These are phyloP conservation scores for Aspergillus sp. DNA, from an alignment of 2,329 filamentous ascomycete genomes.

Conservation along the genomic window DNA sequence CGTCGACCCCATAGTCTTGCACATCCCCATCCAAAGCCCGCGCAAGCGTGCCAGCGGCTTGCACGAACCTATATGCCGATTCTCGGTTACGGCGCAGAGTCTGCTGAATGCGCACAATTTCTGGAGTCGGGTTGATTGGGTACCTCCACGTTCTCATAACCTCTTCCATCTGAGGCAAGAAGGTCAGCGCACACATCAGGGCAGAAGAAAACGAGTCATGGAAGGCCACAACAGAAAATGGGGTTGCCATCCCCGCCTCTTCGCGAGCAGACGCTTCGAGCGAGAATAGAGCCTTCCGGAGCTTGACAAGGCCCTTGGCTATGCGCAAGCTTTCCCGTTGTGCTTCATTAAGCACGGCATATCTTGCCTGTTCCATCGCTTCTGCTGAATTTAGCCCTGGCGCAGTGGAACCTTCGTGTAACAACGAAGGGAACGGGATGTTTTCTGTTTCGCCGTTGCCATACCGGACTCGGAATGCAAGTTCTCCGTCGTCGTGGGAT, in stretches of 20 bases:
- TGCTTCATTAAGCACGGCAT: constrained; percentile 51
- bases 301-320: constrained; percentile 54
- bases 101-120: constrained; percentile 56
- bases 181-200: constrained; percentile 46
- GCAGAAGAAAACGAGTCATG: constrained; percentile 41
- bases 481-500: constrained; percentile 39
- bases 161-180: constrained; percentile 58
- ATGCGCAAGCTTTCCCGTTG: constrained; percentile 57
- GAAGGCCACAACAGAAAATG: constrained; percentile 32
- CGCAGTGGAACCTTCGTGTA: constrained; percentile 23
- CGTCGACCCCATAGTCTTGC: constrained; percentile 42
- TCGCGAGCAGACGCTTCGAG: constrained; percentile 40
- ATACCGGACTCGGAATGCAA: constrained; percentile 58
- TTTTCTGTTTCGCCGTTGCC: constrained; percentile 61
- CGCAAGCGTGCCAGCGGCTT: constrained; percentile 60
- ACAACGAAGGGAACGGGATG: constrained; percentile 48
- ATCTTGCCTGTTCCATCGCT: constrained; percentile 41
- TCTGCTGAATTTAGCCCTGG: constrained; percentile 34
- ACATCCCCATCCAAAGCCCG: constrained; percentile 56
- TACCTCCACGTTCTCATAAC: constrained; percentile 58
- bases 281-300: constrained; percentile 58
- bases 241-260: constrained; percentile 26
- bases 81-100: constrained; percentile 57
- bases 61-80: constrained; percentile 59
- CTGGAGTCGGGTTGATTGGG: constrained; percentile 55